Conservation (phyloP, 768 basidiomycete species). For the Russula dissimulans region DNA sequence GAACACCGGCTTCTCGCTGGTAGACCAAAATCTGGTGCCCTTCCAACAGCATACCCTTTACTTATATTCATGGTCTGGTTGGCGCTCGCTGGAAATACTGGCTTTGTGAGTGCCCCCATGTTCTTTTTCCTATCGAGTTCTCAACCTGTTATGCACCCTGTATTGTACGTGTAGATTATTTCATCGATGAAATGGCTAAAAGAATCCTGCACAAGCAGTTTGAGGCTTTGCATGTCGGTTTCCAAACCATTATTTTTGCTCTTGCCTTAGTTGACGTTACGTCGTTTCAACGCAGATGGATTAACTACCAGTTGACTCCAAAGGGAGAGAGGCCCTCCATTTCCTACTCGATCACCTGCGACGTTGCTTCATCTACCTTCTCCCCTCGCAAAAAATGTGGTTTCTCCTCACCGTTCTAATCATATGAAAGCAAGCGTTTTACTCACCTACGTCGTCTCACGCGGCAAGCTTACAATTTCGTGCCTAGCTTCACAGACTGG, state of each 20-base stretch:
- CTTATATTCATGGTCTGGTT: slow-evolving; percentile 35
- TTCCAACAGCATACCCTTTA: slow-evolving; percentile 42
- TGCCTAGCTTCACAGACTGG: slow-evolving; percentile 67
- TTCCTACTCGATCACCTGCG: slow-evolving; percentile 93
- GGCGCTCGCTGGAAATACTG: slow-evolving; percentile 49
- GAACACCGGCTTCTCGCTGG: slow-evolving; percentile 36
- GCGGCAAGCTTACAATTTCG: background rate
- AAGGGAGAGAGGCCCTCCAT: slow-evolving; percentile 60
- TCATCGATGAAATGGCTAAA: background rate
- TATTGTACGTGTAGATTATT: slow-evolving; percentile 27
- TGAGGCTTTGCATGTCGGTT: too few species aligned
- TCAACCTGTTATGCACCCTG: slow-evolving; percentile 22
- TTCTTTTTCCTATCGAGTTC: background rate
- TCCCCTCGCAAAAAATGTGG: slow-evolving; percentile 86
- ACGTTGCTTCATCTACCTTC: slow-evolving; percentile 81
- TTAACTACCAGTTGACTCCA: slow-evolving; percentile 49
- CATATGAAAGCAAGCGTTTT: slow-evolving; percentile 50
- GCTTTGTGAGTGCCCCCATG: slow-evolving; percentile 33
- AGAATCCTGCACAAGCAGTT: too few species aligned
- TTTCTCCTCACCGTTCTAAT: slow-evolving; percentile 66
- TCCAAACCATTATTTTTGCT: too few species aligned
- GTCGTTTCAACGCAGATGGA: slow-evolving; percentile 54
- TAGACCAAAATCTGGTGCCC: slow-evolving; percentile 43
- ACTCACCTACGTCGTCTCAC: too few species aligned
- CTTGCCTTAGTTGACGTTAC: background rate